Conservation (phyloP, 257 asterid genomes). For the Gardenia jasminoides region DNA sequence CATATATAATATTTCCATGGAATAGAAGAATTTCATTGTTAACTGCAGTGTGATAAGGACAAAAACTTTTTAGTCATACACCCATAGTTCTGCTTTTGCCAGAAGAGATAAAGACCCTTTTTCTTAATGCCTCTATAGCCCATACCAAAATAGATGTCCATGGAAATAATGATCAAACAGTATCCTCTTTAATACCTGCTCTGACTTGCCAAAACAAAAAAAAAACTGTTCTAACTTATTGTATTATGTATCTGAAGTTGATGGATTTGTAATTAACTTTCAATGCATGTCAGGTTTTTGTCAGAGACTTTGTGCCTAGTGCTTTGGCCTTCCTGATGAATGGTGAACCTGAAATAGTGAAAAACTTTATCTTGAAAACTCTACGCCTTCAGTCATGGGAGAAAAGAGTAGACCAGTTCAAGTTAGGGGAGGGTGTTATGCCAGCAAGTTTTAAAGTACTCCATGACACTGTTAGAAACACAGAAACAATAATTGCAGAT, state of each 20-base stretch:
- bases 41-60: too few relatives aligned
- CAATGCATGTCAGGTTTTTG: conserved; percentile 57
- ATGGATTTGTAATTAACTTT: neutral
- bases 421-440: conserved; percentile 88
- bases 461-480: conserved; percentile 75
- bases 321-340: conserved; percentile 93
- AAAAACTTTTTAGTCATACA: too few relatives aligned
- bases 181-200: neutral
- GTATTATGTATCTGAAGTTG: neutral
- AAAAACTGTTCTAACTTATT: too few relatives aligned
- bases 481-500: conserved; percentile 82
- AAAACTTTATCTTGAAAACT: conserved; percentile 78
- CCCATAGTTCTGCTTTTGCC: too few relatives aligned
- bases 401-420: conserved; percentile 86
- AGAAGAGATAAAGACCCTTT: neutral
- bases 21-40: too few relatives aligned
- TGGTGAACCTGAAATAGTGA: conserved; percentile 94
- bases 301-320: conserved; percentile 90
- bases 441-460: conserved; percentile 96
- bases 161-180: neutral
- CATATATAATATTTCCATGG: neutral
- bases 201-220: too few relatives aligned
- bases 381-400: conserved; percentile 92
- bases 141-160: too few relatives aligned
- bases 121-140: neutral